phyloP scores from a whole-genome alignment of 202 grass and related monocot genomes.

The Saccharum hybrid region DNA sequence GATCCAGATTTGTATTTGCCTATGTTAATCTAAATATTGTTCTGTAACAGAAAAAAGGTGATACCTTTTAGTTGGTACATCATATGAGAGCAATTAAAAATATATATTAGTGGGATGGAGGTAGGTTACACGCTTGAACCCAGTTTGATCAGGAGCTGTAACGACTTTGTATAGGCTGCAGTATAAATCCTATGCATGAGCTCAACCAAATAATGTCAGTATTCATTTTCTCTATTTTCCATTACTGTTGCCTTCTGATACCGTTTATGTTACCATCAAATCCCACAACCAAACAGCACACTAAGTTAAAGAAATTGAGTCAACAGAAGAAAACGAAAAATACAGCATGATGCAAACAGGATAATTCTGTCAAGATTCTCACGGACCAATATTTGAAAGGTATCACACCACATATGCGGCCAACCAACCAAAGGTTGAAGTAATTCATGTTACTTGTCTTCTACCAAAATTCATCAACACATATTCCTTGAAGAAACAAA shows the following conservation, averaged over 20 bases:
- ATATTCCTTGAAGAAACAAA: slow-evolving; percentile 22
- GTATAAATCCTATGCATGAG: too few relatives aligned
- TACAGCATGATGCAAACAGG: not conserved
- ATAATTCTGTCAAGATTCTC: not conserved
- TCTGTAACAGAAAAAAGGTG: not conserved
- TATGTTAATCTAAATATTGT: not conserved
- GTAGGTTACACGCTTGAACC: not conserved
- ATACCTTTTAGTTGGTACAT: not conserved
- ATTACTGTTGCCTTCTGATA: too few relatives aligned
- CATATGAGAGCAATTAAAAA: not conserved
- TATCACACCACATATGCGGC: not conserved
- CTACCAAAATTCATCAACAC: slow-evolving; percentile 27
- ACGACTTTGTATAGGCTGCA: too few relatives aligned
- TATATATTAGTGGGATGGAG: not conserved
- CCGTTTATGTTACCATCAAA: too few relatives aligned
- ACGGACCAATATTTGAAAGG: not conserved
- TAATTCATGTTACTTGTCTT: slow-evolving; percentile 27
- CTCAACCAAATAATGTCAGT: too few relatives aligned
- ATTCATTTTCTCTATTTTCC: too few relatives aligned
- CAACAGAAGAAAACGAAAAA: not conserved
- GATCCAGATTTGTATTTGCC: not conserved
- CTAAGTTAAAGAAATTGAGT: not conserved
- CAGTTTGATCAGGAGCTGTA: too few relatives aligned
- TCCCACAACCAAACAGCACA: too few relatives aligned
- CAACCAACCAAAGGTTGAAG: slow-evolving; percentile 4